A percentile compares a stretch with the other conserved stretches of the same genome.
These are phyloP conservation scores for Sequoiadendron giganteum DNA, from an alignment of 75 land plant genomes.

Conservation along the genomic window DNA sequence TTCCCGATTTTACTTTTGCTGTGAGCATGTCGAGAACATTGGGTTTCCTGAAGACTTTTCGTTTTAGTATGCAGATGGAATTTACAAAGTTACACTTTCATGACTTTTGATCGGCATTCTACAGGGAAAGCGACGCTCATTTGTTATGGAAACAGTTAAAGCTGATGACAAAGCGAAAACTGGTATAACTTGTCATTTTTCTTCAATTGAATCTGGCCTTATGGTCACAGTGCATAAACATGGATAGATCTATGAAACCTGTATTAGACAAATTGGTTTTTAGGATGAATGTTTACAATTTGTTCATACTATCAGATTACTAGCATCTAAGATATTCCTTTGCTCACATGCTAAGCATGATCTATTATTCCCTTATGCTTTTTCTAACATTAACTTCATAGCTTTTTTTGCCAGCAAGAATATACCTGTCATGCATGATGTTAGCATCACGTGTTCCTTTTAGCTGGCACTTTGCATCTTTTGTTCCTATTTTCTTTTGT, in stretches of 20 bases:
- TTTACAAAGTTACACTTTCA: neutral
- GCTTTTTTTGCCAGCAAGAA: neutral
- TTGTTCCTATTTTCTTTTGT: neutral
- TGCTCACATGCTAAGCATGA: neutral
- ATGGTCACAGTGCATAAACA: neutral
- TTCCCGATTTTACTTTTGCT: neutral
- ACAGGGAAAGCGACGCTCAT: constrained; percentile 84
- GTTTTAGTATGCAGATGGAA: neutral
- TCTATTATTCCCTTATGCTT: neutral
- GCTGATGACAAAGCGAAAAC: constrained; percentile 95
- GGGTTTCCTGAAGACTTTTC: neutral
- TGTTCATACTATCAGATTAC: neutral
- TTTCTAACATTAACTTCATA: neutral
- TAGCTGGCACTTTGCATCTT: neutral
- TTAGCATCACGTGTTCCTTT: neutral
- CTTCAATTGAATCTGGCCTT: neutral
- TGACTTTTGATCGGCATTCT: neutral
- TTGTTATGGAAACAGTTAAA: constrained; percentile 97
- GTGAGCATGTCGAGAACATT: neutral
- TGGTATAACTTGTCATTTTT: constrained; percentile 38
- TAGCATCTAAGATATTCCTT: neutral
- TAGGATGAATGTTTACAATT: neutral
- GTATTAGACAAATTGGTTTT: neutral
- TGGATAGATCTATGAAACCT: neutral
- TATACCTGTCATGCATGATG: neutral